Conservation (phyloP, 768 basidiomycete species). For the Paxillus ammoniavirescens region DNA sequence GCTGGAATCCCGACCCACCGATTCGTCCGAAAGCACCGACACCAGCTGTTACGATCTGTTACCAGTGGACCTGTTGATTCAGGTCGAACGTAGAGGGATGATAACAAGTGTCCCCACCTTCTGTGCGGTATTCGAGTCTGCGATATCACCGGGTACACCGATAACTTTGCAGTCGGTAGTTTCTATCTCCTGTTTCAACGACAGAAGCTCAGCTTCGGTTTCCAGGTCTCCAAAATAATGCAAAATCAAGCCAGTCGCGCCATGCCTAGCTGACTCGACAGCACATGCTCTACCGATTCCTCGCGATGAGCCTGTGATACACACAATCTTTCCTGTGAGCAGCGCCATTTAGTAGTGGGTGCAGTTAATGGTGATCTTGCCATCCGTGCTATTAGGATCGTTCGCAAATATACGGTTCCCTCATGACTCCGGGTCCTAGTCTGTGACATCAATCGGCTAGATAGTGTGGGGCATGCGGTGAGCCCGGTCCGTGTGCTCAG, state of each 20-base stretch:
- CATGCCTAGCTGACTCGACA: constrained; percentile 61
- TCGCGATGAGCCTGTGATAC: constrained; percentile 71
- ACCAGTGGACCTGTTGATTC: background rate
- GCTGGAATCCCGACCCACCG: constrained; percentile 43
- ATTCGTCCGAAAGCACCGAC: constrained; percentile 62
- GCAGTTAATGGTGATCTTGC: background rate
- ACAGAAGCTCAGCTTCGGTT: constrained; percentile 47
- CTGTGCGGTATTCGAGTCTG: constrained; percentile 49
- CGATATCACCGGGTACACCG: constrained; percentile 65
- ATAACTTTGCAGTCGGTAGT: constrained; percentile 38
- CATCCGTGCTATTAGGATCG: background rate
- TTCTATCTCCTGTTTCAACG: constrained; percentile 48
- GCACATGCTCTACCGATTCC: constrained; percentile 75
- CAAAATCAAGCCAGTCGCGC: constrained; percentile 55
- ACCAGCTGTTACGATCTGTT: constrained; percentile 60
- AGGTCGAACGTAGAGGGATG: background rate
- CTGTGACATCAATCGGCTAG: background rate
- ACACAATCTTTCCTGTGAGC: constrained; percentile 56
- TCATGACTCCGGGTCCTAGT: background rate
- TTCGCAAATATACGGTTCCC: background rate
- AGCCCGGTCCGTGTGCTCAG: constrained; percentile 5
- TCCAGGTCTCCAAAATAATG: constrained; percentile 65
- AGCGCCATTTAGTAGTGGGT: constrained; percentile 34
- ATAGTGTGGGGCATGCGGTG: background rate
- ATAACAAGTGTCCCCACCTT: constrained; percentile 37